A percentile compares a stretch with the other conserved stretches of the same genome.
phyloP scores from a whole-genome alignment of 306 rosid genomes.

The Castanea sativa region DNA sequence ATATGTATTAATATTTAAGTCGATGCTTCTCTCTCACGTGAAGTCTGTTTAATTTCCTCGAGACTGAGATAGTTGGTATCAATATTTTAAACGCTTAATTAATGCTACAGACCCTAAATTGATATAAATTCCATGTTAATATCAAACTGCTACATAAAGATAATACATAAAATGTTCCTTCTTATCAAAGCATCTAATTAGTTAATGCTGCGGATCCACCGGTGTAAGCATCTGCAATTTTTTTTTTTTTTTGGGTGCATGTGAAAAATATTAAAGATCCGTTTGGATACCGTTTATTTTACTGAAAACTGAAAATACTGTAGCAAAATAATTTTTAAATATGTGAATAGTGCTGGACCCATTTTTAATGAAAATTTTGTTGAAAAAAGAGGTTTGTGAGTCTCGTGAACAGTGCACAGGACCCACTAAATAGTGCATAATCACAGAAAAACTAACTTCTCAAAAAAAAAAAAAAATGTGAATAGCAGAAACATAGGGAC shows the following conservation, averaged over 20 bases:
- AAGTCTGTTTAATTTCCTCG: not conserved
- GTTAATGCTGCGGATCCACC: constrained; percentile 28
- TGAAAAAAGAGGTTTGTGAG: no score
- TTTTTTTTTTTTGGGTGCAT: not conserved
- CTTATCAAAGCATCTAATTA: constrained; percentile 6
- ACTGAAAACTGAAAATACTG: no score
- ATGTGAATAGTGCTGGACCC: no score
- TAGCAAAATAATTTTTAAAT: no score
- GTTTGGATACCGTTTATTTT: no score
- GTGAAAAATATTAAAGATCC: no score
- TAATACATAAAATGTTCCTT: not conserved
- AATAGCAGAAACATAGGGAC: no score
- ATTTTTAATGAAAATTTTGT: no score
- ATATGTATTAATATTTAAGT: not conserved
- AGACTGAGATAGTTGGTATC: not conserved
- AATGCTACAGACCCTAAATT: not conserved
- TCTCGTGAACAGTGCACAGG: no score
- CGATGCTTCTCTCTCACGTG: not conserved
- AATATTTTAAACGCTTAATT: not conserved
- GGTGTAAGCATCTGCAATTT: constrained; percentile 22
- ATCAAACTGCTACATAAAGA: not conserved
- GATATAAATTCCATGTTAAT: not conserved
- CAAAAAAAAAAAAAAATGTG: no score
- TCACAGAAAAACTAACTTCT: no score
- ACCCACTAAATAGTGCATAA: no score